Base-by-base conservation (phyloP, 169 alveolate genomes). In the Pseudocohnilembus persalinus region DNA sequence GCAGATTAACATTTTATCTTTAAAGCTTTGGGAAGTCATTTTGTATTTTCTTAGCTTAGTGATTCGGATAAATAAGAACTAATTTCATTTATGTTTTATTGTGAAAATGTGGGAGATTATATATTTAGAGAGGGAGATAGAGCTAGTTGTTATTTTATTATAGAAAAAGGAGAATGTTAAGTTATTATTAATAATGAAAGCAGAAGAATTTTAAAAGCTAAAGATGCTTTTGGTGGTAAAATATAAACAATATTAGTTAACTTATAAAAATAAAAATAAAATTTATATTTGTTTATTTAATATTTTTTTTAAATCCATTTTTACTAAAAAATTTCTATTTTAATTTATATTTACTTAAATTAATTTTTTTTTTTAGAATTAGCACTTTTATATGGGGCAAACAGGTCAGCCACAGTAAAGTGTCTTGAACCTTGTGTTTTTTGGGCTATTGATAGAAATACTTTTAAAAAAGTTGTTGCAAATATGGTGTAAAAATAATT, bases 351-450 rank as follows among this genome's bases (percentile, higher is more conserved):
- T 11, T 11, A 11, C 4, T 49, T 49, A 4, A 49, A 49, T 49
- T 11, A 11, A 49, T 49, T 49, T 49, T 49, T 11, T 11, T 49
- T 11, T 49, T 49, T 49, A 29, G 98, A 95, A 83, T 85, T 95
- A 6, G 98, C 98, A 29, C 84, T 95, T 72, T 88, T 95, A 64
- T 95, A 95, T 80, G 92, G 94, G 76, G 93, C 94, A 1, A 94
- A 95, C 30, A 92, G 98, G 89, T 92, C 97, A 29, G 98, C 96
- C 0, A 84, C 97, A 1, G 92, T 95, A 27, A 88, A 85, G 77
- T 95, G 97, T 27, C 88, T 88, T 34, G 92, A 86, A 83, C 90
- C 82, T 82, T 93, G 94, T 89, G 91, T 84, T 4, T 82, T 83
- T 68, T 92, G 94, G 94, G 94, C 91, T 27, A 82, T 92, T 1